Conservation (phyloP, 306 rosid genomes). For the Dalbergia oliveri region DNA sequence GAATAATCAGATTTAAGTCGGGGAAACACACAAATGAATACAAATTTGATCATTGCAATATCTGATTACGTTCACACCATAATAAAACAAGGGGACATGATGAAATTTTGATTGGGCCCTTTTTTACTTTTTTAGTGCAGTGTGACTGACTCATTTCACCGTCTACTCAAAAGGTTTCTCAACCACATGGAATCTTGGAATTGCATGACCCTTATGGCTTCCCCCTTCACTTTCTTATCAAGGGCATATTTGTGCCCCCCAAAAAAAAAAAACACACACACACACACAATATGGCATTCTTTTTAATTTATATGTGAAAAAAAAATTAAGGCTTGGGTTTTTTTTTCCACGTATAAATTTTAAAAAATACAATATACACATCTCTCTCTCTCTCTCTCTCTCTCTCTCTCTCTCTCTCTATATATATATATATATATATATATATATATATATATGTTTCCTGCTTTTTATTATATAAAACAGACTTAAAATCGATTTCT, state of each 20-base stretch:
- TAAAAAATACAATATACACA: too few relatives aligned
- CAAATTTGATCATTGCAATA: slow-evolving; percentile 27
- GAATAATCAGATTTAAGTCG: slow-evolving; percentile 39
- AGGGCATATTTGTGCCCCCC: slow-evolving; percentile 39
- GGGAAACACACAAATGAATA: slow-evolving; percentile 22
- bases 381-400: too few relatives aligned
- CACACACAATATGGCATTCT: too few relatives aligned
- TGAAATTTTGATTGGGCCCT: slow-evolving; percentile 37
- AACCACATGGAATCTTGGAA: slow-evolving; percentile 37
- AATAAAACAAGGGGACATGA: slow-evolving; percentile 37
- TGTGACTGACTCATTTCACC: slow-evolving; percentile 17
- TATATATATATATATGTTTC: too few relatives aligned
- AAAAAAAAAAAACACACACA: too few relatives aligned
- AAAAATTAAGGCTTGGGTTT: too few relatives aligned
- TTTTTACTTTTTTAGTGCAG: slow-evolving; percentile 37
- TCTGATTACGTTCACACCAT: slow-evolving; percentile 26
- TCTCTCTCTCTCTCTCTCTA: too few relatives aligned
- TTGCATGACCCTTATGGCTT: not conserved
- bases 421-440: too few relatives aligned
- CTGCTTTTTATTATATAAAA: too few relatives aligned
- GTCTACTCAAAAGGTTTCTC: not conserved
- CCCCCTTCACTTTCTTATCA: slow-evolving; percentile 9
- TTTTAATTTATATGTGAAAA: too few relatives aligned
- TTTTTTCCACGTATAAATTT: too few relatives aligned
- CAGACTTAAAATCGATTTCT: too few relatives aligned